Evolutionary conservation across 108 stramenopile species (phyloP), one percentile per base, ranked within the genome.

Genomic region (Epithemia pelagica): DNA sequence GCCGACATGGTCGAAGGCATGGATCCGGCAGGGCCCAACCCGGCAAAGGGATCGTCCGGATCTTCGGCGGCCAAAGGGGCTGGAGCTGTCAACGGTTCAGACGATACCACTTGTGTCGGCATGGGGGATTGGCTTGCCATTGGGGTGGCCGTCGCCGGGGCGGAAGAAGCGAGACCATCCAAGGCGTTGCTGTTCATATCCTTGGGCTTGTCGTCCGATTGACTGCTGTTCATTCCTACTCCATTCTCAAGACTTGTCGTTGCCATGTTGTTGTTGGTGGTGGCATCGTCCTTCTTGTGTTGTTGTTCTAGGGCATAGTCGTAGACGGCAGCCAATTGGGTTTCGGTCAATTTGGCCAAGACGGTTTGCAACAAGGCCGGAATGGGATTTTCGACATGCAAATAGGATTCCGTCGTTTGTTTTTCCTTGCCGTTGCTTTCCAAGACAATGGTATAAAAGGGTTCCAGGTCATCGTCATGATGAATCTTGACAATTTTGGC

Each of bases 331-430:
- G 53, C 21, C n/a, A 66, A 53, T 15, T 66, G 52, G 27, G 28
- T 53, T 26, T 54, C 52, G 30, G 65, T 26, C 53, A 66, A 5
- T 3, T 25, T 31, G 1, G 2, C n/a, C 1, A 66, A 8, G 1
- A 66, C 54, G 5, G 19, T 32, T 2, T 24, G 24, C 15, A 66
- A 8, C 2, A 52, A 20, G 52, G 2, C 27, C 25, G 22, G 53
- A 0, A 62, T 10, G 7, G 73, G 63, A 25, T 62, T 57, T 20
- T 71, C 29, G 26, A 46, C 58, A 30, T 67, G 59, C 62, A 85
- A 67, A 74, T 88, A 84, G 52, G 71, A 71, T 64, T 82, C 72
- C 57, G 82, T 85, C 15, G 85, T 86, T 63, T 86, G 88, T 55
- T 84, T 86, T 46, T 89, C 88, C 58, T 76, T 86, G 22, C 85